Evolutionary conservation across 345 rosid genomes (phyloP).

Genomic region (Garcia nutans): DNA sequence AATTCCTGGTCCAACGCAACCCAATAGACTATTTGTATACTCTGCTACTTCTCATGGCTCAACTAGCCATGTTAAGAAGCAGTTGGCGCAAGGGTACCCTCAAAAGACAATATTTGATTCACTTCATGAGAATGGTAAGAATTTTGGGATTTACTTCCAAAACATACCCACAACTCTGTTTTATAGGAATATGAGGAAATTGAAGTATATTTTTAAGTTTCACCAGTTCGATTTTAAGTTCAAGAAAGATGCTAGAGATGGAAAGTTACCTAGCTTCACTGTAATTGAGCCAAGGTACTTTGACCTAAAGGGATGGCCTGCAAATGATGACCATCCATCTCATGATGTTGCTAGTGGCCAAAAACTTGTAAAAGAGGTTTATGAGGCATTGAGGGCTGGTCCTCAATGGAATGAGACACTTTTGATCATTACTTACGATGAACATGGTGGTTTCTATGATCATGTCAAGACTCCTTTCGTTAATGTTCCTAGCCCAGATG

Average conservation of each 20-base stretch:
- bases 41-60: slow-evolving; percentile 97
- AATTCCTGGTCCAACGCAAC: slow-evolving; percentile 97
- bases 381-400: slow-evolving; percentile 76
- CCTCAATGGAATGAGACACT: slow-evolving; percentile 97
- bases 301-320: slow-evolving; percentile 67
- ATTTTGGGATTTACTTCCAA: slow-evolving; percentile 78
- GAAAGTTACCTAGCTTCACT: slow-evolving; percentile 69
- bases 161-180: slow-evolving; percentile 81
- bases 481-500: slow-evolving; percentile 84
- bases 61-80: slow-evolving; percentile 77
- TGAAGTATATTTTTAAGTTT: slow-evolving; percentile 71
- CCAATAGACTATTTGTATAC: slow-evolving; percentile 81
- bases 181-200: slow-evolving; percentile 77
- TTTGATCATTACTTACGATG: slow-evolving; percentile 83
- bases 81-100: slow-evolving; percentile 78
- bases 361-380: slow-evolving; percentile 77
- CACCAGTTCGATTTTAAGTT: slow-evolving; percentile 61
- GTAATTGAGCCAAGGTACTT: slow-evolving; percentile 90
- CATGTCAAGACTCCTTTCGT: slow-evolving; percentile 84
- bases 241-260: slow-evolving; percentile 66
- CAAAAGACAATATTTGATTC: slow-evolving; percentile 94
- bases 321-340: slow-evolving; percentile 92
- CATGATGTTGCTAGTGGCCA: slow-evolving; percentile 91
- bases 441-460: slow-evolving; percentile 93
- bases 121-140: slow-evolving; percentile 55